phyloP scores from a whole-genome alignment of 768 basidiomycete genomes.

The Gelatoporia subvermispora region DNA sequence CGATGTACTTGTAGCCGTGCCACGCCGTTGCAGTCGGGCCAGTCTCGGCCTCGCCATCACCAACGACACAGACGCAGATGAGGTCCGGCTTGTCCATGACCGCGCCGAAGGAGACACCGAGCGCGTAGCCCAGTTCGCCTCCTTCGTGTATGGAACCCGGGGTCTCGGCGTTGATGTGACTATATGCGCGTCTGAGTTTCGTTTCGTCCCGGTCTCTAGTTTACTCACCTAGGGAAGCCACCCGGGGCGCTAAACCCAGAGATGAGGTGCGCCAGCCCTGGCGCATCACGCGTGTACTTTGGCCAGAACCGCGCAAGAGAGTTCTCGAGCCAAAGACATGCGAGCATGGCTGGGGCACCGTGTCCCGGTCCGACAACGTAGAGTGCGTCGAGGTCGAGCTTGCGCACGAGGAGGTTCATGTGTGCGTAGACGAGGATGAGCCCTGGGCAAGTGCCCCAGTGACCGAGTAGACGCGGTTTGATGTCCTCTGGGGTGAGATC shows the following conservation, averaged over 20 bases:
- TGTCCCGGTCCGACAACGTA: slow-evolving; percentile 86
- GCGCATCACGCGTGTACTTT: slow-evolving; percentile 48
- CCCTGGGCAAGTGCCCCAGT: slow-evolving; percentile 84
- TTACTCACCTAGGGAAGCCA: slow-evolving; percentile 69
- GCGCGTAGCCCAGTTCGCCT: slow-evolving; percentile 85
- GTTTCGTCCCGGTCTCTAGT: not conserved
- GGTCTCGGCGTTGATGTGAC: slow-evolving; percentile 77
- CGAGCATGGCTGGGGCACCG: slow-evolving; percentile 84
- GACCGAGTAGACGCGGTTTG: slow-evolving; percentile 77
- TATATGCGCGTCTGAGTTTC: slow-evolving; percentile 19
- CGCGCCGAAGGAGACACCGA: slow-evolving; percentile 80
- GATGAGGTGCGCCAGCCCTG: slow-evolving; percentile 65
- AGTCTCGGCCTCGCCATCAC: slow-evolving; percentile 84
- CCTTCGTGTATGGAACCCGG: slow-evolving; percentile 92
- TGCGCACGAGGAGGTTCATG: slow-evolving; percentile 45
- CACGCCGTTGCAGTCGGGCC: slow-evolving; percentile 78
- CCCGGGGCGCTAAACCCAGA: slow-evolving; percentile 75
- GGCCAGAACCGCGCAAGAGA: slow-evolving; percentile 57
- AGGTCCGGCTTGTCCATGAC: slow-evolving; percentile 91
- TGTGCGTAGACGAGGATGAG: slow-evolving; percentile 59
- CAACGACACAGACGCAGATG: slow-evolving; percentile 76
- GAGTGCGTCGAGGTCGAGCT: slow-evolving; percentile 58
- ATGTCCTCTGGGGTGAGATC: slow-evolving; percentile 62
- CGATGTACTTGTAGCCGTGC: slow-evolving; percentile 87
- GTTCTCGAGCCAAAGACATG: slow-evolving; percentile 83